phyloP scores from a whole-genome alignment of 495 filamentous ascomycete genomes.

The Penicillium fimorum region DNA sequence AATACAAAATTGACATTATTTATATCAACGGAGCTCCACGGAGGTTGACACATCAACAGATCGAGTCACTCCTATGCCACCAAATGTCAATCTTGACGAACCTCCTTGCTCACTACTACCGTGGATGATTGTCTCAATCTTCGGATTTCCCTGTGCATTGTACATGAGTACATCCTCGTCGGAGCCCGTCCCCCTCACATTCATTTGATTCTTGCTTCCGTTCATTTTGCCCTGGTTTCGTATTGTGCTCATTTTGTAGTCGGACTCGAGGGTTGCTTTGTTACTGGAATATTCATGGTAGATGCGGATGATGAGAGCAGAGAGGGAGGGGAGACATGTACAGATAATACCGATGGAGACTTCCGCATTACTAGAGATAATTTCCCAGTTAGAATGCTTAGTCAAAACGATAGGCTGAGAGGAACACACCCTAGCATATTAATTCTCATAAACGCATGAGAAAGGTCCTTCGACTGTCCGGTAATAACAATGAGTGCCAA shows the following conservation, averaged over 20 bases:
- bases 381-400: not conserved
- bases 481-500: conserved; percentile 32
- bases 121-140: conserved; percentile 24
- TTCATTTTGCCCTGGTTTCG: conserved; percentile 12
- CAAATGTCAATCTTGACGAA: not conserved
- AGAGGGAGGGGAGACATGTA: conserved; percentile 40
- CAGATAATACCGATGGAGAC: conserved; percentile 41
- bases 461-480: conserved; percentile 30
- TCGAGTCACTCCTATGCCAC: conserved; percentile 24
- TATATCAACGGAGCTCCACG: conserved; percentile 12
- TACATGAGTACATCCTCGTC: conserved; percentile 30
- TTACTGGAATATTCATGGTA: conserved; percentile 25
- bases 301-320: conserved; percentile 24
- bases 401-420: not conserved
- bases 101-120: conserved; percentile 10
- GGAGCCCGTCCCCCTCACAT: conserved; percentile 13
- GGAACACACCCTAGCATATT: conserved; percentile 36
- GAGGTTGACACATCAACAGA: conserved; percentile 28
- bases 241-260: conserved; percentile 23
- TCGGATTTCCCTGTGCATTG: conserved; percentile 25
- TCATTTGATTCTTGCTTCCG: conserved; percentile 18
- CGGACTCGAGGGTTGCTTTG: conserved; percentile 15
- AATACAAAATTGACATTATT: not conserved
- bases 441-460: conserved; percentile 36
- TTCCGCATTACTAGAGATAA: conserved; percentile 33